Evolutionary conservation across 179 eudicot genomes (phyloP).

Genomic region (Carnegiea gigantea): DNA sequence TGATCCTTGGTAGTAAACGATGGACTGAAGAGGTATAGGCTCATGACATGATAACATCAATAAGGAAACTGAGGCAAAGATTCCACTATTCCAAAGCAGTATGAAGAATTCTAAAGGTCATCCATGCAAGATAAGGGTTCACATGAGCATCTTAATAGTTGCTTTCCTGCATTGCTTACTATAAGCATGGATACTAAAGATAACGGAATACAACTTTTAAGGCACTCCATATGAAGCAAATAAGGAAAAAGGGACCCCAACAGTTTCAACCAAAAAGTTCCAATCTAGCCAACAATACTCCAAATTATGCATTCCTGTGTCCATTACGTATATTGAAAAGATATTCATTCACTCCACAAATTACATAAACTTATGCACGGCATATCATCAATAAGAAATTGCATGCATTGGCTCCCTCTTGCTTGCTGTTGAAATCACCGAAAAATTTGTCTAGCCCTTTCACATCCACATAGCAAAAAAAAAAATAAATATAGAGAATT

Average conservation of each 20-base stretch:
- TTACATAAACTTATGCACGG: background rate
- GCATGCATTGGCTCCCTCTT: background rate
- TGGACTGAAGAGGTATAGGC: background rate
- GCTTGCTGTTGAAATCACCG: background rate
- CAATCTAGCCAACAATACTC: too few relatives aligned
- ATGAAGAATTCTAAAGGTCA: background rate
- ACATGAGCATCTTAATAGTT: background rate
- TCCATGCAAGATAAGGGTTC: background rate
- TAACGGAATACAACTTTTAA: too few relatives aligned
- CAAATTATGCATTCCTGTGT: too few relatives aligned
- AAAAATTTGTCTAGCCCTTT: too few relatives aligned
- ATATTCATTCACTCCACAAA: background rate
- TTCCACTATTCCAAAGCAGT: background rate
- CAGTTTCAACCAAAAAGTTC: too few relatives aligned
- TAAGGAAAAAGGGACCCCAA: too few relatives aligned
- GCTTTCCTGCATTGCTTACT: background rate
- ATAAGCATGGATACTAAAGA: background rate
- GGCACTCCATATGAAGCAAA: background rate
- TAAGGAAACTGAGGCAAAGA: conserved; percentile 1
- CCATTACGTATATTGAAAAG: background rate
- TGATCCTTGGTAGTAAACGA: background rate
- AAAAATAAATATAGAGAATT: background rate
- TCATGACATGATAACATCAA: conserved; percentile 7
- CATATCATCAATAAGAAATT: background rate
- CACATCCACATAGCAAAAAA: background rate